These are phyloP conservation scores for Acacia melanoxylon DNA, from an alignment of 306 rosid genomes.

Conservation along the genomic window DNA sequence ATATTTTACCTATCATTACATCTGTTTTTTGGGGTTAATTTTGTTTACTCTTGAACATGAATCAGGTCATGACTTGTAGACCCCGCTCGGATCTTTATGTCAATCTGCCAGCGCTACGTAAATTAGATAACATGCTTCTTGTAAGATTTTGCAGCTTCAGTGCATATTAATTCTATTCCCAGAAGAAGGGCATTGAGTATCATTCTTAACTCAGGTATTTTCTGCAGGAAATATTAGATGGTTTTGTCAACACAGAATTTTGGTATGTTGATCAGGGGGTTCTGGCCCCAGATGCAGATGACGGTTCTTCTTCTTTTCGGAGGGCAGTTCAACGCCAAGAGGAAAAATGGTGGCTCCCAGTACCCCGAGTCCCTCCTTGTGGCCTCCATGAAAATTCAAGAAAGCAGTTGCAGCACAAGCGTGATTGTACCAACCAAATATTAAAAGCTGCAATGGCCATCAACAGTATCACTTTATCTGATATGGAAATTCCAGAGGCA, in stretches of 20 bases:
- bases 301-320: constrained; percentile 70
- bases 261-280: constrained; percentile 98
- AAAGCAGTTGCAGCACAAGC: constrained; percentile 86
- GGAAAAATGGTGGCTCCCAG: constrained; percentile 98
- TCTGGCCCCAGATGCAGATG: constrained; percentile 68
- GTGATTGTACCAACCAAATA: constrained; percentile 86
- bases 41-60: constrained; percentile 31
- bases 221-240: constrained; percentile 77
- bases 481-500: constrained; percentile 84
- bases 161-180: constrained; percentile 1
- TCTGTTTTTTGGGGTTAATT: constrained; percentile 1
- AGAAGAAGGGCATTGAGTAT: background rate
- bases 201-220: constrained; percentile 32
- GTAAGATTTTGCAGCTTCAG: constrained; percentile 49
- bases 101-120: constrained; percentile 90
- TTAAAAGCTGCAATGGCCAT: constrained; percentile 95
- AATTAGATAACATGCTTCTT: constrained; percentile 95
- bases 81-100: constrained; percentile 90
- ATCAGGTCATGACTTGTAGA: constrained; percentile 92
- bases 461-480: constrained; percentile 76
- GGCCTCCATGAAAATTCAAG: constrained; percentile 76
- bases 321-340: constrained; percentile 88
- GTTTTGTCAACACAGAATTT: constrained; percentile 72
- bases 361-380: constrained; percentile 83
- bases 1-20: background rate